Conservation (phyloP, 2,329 filamentous ascomycete genomes). For the Colletotrichum musicola region DNA sequence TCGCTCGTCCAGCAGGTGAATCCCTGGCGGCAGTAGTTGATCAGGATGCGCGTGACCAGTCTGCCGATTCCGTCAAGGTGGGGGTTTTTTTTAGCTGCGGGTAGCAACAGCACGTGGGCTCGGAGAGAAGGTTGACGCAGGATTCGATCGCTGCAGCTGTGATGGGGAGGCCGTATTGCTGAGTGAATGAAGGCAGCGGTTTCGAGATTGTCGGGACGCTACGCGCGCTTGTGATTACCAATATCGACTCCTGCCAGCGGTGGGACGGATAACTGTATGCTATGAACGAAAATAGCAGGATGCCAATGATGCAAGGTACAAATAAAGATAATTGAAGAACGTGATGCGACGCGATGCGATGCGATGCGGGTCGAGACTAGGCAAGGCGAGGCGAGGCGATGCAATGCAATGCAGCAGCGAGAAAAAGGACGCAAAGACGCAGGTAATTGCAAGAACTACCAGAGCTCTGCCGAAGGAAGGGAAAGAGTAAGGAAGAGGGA, state of each 20-base stretch:
- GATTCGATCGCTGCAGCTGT: slow-evolving; percentile 4
- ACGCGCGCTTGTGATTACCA: too few relatives aligned
- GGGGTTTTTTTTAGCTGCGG: neutral
- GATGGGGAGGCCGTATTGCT: neutral
- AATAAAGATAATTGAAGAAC: slow-evolving; percentile 1
- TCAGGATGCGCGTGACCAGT: slow-evolving; percentile 8
- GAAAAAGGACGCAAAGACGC: slow-evolving; percentile 45
- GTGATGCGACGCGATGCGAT: slow-evolving; percentile 15
- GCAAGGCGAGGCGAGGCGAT: neutral
- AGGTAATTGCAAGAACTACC: slow-evolving; percentile 55
- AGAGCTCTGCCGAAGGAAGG: slow-evolving; percentile 58
- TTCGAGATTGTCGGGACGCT: too few relatives aligned
- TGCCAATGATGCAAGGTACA: neutral
- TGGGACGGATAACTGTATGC: too few relatives aligned
- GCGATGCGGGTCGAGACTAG: slow-evolving; percentile 20
- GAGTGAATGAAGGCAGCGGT: neutral
- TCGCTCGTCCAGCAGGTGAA: slow-evolving; percentile 3
- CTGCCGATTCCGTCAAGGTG: slow-evolving; percentile 5
- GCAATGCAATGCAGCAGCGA: slow-evolving; percentile 37
- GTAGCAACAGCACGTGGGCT: slow-evolving; percentile 19
- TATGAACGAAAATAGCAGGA: neutral
- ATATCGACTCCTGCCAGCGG: too few relatives aligned
- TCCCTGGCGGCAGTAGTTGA: slow-evolving; percentile 6
- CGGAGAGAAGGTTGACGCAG: neutral
- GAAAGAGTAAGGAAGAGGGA: slow-evolving; percentile 35